Conservation (phyloP, 2,329 filamentous ascomycete genomes). For the Capronia americana region DNA sequence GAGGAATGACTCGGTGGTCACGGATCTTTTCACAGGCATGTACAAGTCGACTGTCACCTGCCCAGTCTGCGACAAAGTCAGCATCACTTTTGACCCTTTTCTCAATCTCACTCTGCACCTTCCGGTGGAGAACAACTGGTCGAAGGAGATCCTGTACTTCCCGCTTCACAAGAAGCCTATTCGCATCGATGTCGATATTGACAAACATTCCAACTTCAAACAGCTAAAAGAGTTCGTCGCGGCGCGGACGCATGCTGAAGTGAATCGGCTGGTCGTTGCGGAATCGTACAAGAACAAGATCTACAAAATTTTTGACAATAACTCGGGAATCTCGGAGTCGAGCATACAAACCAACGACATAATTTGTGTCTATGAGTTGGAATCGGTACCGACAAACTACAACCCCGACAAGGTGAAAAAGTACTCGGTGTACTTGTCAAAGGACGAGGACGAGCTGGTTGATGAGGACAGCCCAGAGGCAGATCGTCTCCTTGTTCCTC, state of each 20-base stretch:
- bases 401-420: conserved; percentile 62
- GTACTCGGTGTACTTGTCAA: conserved; percentile 45
- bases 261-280: conserved; percentile 72
- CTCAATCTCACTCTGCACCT: conserved; percentile 91
- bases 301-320: conserved; percentile 83
- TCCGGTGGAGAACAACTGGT: conserved; percentile 84
- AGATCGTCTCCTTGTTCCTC: conserved; percentile 55
- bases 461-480: conserved; percentile 52
- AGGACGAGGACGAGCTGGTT: conserved; percentile 49
- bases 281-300: conserved; percentile 86
- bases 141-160: conserved; percentile 75
- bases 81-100: conserved; percentile 98
- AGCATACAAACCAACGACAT: conserved; percentile 68
- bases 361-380: conserved; percentile 77
- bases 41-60: conserved; percentile 98
- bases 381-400: conserved; percentile 78
- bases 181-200: conserved; percentile 76
- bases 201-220: conserved; percentile 68
- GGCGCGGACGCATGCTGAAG: conserved; percentile 57
- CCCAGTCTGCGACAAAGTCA: conserved; percentile 89
- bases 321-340: conserved; percentile 70
- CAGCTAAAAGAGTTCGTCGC: conserved; percentile 59
- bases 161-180: conserved; percentile 75
- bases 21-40: conserved; percentile 94
- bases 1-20: conserved; percentile 92